Base-by-base conservation (phyloP, 2,329 filamentous ascomycete genomes). In the Microcera coccophila region DNA sequence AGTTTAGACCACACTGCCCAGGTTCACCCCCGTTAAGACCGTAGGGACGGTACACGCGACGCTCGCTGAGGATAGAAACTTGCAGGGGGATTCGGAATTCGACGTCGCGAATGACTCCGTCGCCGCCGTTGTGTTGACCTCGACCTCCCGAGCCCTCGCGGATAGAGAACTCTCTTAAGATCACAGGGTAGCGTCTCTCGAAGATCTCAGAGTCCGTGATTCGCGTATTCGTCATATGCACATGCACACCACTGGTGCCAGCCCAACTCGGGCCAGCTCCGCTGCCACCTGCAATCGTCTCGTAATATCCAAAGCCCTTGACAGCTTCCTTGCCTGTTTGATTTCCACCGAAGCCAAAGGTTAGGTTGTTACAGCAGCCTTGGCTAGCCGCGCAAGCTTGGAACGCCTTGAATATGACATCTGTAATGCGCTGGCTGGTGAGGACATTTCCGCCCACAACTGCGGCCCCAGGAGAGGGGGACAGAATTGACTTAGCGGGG, bases 21-120 rank as follows among this genome's bases (percentile, higher is more conserved):
- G 91, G 85, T 43, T 82, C 84, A 3, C 91, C 91, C 1, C 91
- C 91, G 17, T 82, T 83, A 45, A 96, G 74, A 0, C 91, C 90
- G 53, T 67, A 66, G 1, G 69, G 87, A 35, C 78, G 78, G 54
- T 87, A 87, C 0, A 90, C 85, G n/a, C 87, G 71, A 11, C 87
- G 65, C 64, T 93, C 87, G 29, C 81, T 86, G 8, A 93, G 68
- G 35, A 93, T 91, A 2, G 80, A 85, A 8, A 87, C 84, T 58
- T 88, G 82, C 3, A 91, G 78, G 0, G 85, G 83, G 40, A 87
- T 84, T 5, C 85, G 73, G 61, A 90, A 90, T 62, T 91, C 86
- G 48, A 91, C 88, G 48, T 90, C 87, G 3, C 87, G 71, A 1
- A 88, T 70, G 1, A 89, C 83, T 9, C 87, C 87, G 56, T 90